Percentiles rank a stretch among this genome's conserved stretches.
These are phyloP conservation scores for Prunella vulgaris DNA, from an alignment of 257 asterid genomes.

Conservation along the genomic window DNA sequence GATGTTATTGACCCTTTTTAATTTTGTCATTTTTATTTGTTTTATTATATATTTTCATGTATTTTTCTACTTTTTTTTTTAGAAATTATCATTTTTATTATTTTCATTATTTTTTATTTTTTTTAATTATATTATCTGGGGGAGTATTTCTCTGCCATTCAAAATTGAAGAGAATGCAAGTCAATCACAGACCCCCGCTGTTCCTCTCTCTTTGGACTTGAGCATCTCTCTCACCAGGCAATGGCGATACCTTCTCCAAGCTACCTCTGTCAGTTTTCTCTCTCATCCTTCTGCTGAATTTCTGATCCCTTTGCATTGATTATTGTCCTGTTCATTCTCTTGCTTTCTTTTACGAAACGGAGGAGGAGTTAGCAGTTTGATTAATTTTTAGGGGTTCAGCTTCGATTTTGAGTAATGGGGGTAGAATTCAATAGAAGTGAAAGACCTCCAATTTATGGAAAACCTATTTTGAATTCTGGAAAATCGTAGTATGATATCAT, in stretches of 20 bases:
- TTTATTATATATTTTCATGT: too few species aligned
- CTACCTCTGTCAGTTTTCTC: slow-evolving; percentile 7
- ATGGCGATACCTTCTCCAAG: slow-evolving; percentile 15
- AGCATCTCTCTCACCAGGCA: background rate
- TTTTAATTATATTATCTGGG: too few species aligned
- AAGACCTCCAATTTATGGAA: background rate
- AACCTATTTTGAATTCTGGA: background rate
- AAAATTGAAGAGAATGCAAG: background rate
- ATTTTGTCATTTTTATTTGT: too few species aligned
- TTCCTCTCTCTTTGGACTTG: slow-evolving; percentile 1
- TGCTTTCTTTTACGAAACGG: background rate
- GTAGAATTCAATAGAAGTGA: background rate
- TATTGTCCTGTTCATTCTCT: background rate
- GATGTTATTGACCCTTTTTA: too few species aligned
- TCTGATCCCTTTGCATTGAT: background rate
- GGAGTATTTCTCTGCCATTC: background rate
- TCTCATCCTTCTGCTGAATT: background rate
- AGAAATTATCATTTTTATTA: too few species aligned
- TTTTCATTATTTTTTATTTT: too few species aligned
- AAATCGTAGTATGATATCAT: background rate
- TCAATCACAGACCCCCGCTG: background rate
- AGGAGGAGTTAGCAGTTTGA: background rate
- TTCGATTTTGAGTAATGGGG: background rate
- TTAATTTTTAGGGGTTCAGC: background rate
- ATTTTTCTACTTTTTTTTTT: too few species aligned